Evolutionary conservation across 192 early-diverging fungal species (phyloP).

Genomic region (Mortierella claussenii): DNA sequence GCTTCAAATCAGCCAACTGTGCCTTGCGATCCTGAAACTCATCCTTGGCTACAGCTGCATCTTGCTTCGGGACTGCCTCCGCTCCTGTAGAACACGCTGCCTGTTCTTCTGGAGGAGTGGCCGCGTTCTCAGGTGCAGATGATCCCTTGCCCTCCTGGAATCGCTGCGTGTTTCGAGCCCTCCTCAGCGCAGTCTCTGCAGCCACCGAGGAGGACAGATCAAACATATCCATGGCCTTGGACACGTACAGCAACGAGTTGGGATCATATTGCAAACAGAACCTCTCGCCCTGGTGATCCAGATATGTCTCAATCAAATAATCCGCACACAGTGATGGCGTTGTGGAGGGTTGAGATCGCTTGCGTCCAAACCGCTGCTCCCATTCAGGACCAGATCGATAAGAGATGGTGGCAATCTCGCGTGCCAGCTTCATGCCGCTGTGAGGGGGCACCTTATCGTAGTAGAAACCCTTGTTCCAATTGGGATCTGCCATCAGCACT

Average conservation of each 20-base stretch:
- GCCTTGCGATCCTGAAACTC: conserved; percentile 58
- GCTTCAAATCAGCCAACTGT: conserved; percentile 68
- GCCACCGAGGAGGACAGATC: conserved; percentile 80
- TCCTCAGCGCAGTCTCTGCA: conserved; percentile 50
- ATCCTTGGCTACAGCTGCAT: conserved; percentile 2
- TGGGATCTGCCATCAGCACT: conserved; percentile 94
- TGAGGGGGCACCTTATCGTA: conserved; percentile 90
- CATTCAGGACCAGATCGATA: conserved; percentile 98
- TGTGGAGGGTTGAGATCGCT: conserved; percentile 76
- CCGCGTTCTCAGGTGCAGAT: conserved; percentile 33
- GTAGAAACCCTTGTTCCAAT: conserved; percentile 95
- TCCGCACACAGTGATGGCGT: conserved; percentile 89
- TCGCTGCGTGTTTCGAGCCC: conserved; percentile 50
- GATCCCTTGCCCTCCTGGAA: conserved; percentile 34
- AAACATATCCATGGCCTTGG: conserved; percentile 99
- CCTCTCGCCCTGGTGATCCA: conserved; percentile 96
- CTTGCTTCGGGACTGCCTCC: neutral
- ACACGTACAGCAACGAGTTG: conserved; percentile 93
- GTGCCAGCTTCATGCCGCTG: conserved; percentile 95
- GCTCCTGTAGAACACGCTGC: conserved; percentile 12
- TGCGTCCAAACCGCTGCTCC: conserved; percentile 94
- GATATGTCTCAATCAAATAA: conserved; percentile 94
- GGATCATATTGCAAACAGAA: conserved; percentile 95
- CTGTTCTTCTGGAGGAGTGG: conserved; percentile 23
- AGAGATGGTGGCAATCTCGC: conserved; percentile 90